A percentile compares a stretch with the other conserved stretches of the same genome.
Evolutionary conservation across 148 eudicot species (phyloP).

Genomic region (Camellia sinensis): DNA sequence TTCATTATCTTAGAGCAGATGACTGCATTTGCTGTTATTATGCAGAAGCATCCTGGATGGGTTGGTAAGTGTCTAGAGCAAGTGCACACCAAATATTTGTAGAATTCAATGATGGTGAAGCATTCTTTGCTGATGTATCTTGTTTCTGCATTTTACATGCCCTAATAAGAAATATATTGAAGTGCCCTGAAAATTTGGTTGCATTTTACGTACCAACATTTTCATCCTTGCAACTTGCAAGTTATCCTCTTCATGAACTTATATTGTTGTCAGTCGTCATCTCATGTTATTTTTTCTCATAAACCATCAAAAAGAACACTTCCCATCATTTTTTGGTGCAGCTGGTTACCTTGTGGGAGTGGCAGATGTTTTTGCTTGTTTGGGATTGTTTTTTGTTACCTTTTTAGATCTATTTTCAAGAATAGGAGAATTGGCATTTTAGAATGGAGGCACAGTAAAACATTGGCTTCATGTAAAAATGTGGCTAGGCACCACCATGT

Average conservation of each 20-base stretch:
- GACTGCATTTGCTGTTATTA: conserved; percentile 99
- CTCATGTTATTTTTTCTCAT: neutral
- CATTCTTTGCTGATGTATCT: neutral
- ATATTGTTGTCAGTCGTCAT: too few relatives aligned
- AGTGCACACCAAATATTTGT: neutral
- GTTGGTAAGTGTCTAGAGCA: conserved; percentile 67
- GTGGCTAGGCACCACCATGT: neutral
- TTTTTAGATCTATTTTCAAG: neutral
- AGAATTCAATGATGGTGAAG: neutral
- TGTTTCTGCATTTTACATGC: neutral
- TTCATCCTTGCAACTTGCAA: neutral
- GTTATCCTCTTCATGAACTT: neutral
- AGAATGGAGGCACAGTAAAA: neutral
- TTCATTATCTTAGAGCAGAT: conserved; percentile 95
- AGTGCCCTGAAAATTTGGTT: neutral
- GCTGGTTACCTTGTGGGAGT: neutral
- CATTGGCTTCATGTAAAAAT: neutral
- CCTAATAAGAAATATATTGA: neutral
- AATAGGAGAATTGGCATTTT: neutral
- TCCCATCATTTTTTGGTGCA: neutral
- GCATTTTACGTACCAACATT: neutral
- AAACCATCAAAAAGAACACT: neutral
- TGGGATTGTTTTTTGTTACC: neutral
- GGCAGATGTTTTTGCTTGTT: neutral
- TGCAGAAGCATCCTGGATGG: conserved; percentile 99